Evolutionary conservation across 2,329 filamentous ascomycete genomes (phyloP).

Genomic region (Ciborinia camelliae): DNA sequence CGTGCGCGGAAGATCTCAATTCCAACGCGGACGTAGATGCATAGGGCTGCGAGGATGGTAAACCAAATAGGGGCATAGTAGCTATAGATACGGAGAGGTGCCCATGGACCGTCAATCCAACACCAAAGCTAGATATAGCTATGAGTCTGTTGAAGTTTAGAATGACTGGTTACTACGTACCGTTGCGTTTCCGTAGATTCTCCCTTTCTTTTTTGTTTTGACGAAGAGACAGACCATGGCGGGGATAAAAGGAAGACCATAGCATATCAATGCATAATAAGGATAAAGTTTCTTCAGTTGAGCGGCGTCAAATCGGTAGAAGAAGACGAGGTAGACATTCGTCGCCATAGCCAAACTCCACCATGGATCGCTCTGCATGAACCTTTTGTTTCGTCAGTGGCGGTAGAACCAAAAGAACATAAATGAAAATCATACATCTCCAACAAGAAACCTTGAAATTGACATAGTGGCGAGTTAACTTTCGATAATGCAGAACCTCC

Average conservation of each 20-base stretch:
- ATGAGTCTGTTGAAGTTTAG: constrained; percentile 41
- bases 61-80: constrained; percentile 74
- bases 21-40: constrained; percentile 64
- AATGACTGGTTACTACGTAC: constrained; percentile 20
- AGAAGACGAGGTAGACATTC: constrained; percentile 61
- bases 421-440: constrained; percentile 68
- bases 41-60: constrained; percentile 56
- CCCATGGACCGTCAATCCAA: constrained; percentile 67
- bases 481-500: constrained; percentile 44
- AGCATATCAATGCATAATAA: constrained; percentile 52
- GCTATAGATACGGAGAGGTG: constrained; percentile 66
- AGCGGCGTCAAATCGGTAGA: constrained; percentile 49
- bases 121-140: constrained; percentile 70
- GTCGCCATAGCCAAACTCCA: constrained; percentile 59
- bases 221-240: constrained; percentile 54
- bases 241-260: constrained; percentile 54
- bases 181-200: constrained; percentile 41
- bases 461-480: constrained; percentile 45
- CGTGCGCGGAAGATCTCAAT: constrained; percentile 65
- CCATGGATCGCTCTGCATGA: constrained; percentile 50
- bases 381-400: constrained; percentile 56
- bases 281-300: constrained; percentile 52
- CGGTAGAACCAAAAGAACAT: background rate
- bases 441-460: constrained; percentile 76
- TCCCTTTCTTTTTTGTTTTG: constrained; percentile 35